A percentile compares a stretch with the other conserved stretches of the same genome.
Conservation (phyloP, 805 yeast genomes). For the Kluyveromyces wickerhamii region DNA sequence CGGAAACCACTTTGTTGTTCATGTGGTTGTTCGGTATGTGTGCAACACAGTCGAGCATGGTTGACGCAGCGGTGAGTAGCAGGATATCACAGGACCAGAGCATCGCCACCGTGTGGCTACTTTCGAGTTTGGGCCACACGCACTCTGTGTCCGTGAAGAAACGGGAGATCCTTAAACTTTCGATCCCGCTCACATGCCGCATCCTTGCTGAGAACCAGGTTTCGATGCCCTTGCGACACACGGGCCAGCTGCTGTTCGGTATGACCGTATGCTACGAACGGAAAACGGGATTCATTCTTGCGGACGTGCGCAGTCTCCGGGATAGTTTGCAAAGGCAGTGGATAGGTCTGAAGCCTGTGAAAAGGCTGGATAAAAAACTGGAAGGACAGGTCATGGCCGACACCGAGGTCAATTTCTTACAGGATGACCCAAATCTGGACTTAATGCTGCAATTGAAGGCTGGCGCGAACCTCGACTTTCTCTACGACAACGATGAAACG, state of each 20-base stretch:
- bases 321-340: constrained; percentile 17
- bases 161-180: constrained; percentile 25
- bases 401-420: constrained; percentile 1
- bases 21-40: too few species aligned
- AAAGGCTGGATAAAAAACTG: not conserved
- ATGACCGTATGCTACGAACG: constrained; percentile 26
- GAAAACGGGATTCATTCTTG: constrained; percentile 26
- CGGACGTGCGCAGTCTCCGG: constrained; percentile 19
- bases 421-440: constrained; percentile 5
- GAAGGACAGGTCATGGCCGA: not conserved
- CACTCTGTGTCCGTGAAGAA: constrained; percentile 15
- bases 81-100: constrained; percentile 3
- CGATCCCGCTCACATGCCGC: constrained; percentile 27
- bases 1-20: too few species aligned
- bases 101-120: constrained; percentile 27
- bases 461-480: not conserved
- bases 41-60: too few species aligned
- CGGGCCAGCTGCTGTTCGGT: constrained; percentile 26
- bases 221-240: constrained; percentile 21
- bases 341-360: constrained; percentile 5
- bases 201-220: constrained; percentile 14
- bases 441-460: constrained; percentile 1
- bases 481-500: not conserved
- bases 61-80: not conserved
- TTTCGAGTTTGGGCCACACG: constrained; percentile 20